Evolutionary conservation across 257 asterid genomes (phyloP).

Genomic region (Misopates orontium): DNA sequence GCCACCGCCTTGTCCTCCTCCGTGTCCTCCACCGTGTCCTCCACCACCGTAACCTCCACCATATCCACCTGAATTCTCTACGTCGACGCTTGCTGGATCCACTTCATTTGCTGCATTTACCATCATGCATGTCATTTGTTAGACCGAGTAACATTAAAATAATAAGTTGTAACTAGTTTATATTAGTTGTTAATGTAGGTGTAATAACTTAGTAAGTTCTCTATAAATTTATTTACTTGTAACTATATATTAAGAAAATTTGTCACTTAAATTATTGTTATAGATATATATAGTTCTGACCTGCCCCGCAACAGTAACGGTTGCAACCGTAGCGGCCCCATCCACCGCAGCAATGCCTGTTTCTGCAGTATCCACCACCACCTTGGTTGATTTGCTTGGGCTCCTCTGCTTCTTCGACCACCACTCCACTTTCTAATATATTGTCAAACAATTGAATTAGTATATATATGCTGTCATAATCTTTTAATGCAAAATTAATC

Average conservation of each 20-base stretch:
- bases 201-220: too few species aligned
- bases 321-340: constrained; percentile 17
- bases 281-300: neutral
- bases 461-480: too few species aligned
- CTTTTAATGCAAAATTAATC: too few species aligned
- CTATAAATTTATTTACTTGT: too few species aligned
- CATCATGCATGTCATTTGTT: neutral
- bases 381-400: constrained; percentile 27
- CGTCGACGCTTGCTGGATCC: constrained; percentile 8
- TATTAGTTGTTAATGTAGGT: too few species aligned
- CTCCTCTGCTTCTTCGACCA: constrained; percentile 13
- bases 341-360: neutral
- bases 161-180: too few species aligned
- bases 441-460: too few species aligned
- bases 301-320: neutral
- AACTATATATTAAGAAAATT: too few species aligned
- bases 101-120: constrained; percentile 20
- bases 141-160: too few species aligned
- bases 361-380: constrained; percentile 22
- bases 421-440: too few species aligned
- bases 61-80: neutral
- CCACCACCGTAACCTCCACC: constrained; percentile 16
- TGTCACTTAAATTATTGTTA: too few species aligned
- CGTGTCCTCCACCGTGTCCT: constrained; percentile 8
- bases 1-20: neutral